Evolutionary conservation across 768 basidiomycete species (phyloP).

Genomic region (Lactarius quietus): DNA sequence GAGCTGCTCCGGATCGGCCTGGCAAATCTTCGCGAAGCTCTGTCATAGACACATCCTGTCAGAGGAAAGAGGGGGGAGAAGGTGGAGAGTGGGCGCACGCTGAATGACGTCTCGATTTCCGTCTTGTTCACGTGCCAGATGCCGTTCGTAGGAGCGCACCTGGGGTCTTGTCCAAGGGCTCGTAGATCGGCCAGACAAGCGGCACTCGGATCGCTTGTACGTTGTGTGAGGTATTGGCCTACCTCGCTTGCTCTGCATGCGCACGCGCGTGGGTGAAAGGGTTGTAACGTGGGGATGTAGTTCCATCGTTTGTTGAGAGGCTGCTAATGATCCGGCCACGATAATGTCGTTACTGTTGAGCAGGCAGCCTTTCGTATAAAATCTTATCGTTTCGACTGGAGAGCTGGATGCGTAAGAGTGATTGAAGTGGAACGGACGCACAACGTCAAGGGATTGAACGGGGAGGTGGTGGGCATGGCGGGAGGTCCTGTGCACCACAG

Average conservation of each 20-base stretch:
- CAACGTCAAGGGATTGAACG: too few relatives aligned
- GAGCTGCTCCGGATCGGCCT: slow-evolving; percentile 60
- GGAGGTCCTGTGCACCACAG: too few relatives aligned
- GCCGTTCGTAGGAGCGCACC: slow-evolving; percentile 73
- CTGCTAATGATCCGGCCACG: slow-evolving; percentile 82
- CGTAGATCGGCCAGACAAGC: slow-evolving; percentile 90
- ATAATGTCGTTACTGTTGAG: slow-evolving; percentile 87
- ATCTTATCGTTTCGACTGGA: too few relatives aligned
- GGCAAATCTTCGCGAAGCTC: slow-evolving; percentile 91
- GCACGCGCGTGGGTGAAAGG: background rate
- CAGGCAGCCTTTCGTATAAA: slow-evolving; percentile 52
- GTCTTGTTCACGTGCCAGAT: slow-evolving; percentile 76
- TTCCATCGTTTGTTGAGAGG: background rate
- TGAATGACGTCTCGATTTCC: too few relatives aligned
- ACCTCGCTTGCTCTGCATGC: slow-evolving; percentile 79
- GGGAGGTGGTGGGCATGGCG: too few relatives aligned
- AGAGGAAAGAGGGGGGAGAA: slow-evolving; percentile 11
- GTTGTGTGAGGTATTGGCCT: slow-evolving; percentile 86
- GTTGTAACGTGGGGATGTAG: background rate
- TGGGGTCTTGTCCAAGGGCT: slow-evolving; percentile 92
- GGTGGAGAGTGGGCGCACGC: slow-evolving; percentile 43
- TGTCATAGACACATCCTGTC: slow-evolving; percentile 31
- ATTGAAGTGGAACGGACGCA: too few relatives aligned
- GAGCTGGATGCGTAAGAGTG: too few relatives aligned
- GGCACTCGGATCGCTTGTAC: slow-evolving; percentile 93